Percentiles rank a stretch among this genome's conserved stretches.
These are phyloP conservation scores for Monilinia vaccinii-corymbosi DNA, from an alignment of 2,329 filamentous ascomycete genomes.

Conservation along the genomic window DNA sequence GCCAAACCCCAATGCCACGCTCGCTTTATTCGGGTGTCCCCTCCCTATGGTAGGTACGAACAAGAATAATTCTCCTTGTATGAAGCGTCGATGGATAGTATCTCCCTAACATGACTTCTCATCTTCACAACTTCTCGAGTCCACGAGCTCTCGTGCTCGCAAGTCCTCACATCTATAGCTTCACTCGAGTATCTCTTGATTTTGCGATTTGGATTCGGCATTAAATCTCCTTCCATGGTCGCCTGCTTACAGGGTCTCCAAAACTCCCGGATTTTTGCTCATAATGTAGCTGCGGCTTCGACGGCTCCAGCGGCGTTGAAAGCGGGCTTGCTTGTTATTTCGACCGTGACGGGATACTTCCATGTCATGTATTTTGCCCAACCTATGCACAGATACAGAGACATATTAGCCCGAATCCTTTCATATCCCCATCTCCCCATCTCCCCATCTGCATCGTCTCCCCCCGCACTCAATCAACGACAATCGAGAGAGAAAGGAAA, in stretches of 20 bases:
- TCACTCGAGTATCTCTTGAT: not conserved
- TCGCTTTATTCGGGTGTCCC: not conserved
- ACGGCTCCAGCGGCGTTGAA: constrained; percentile 56
- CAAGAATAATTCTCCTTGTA: not conserved
- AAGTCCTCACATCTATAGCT: not conserved
- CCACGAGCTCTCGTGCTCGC: not conserved
- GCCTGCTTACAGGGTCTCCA: not conserved
- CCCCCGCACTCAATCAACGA: not conserved
- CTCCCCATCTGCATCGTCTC: not conserved
- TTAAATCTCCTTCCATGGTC: not conserved
- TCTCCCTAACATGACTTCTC: not conserved
- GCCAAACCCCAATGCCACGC: not conserved
- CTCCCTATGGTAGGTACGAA: not conserved
- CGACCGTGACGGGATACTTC: constrained; percentile 76
- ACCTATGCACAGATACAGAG: constrained; percentile 41
- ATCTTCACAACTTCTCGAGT: not conserved
- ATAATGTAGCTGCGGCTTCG: constrained; percentile 41
- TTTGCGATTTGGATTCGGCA: not conserved
- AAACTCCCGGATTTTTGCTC: not conserved
- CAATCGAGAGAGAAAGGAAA: not conserved
- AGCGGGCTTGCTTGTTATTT: constrained; percentile 50
- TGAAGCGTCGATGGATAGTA: not conserved
- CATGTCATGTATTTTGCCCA: constrained; percentile 94
- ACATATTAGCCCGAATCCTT: not conserved
- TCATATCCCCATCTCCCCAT: too few species aligned